Evolutionary conservation across 345 rosid genomes (phyloP), one percentile per base, ranked within the genome.

Genomic region (Nephelium lappaceum): DNA sequence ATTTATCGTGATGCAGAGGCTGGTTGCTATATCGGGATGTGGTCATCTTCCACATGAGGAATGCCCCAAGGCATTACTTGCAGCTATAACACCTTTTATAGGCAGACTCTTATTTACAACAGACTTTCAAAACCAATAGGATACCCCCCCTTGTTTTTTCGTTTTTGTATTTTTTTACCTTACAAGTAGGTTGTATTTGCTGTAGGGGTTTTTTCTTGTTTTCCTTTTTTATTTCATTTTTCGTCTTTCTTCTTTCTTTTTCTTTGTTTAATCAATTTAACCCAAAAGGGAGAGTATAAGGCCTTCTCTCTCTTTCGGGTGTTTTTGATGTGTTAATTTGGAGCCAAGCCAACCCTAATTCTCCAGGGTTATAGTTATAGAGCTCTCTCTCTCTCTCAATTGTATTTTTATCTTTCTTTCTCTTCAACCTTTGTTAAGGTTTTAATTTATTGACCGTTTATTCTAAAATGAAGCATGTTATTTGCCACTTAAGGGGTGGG

Each of bases 21-120:
- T 93, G 74, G 97, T 95, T 53, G 93, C 99, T 23, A 92, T 95
- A 86, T 92, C 98, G 0, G 96, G 98, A 69, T 93, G 99, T 51
- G 99, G 99, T 41, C 99, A 95, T 85, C 94, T 95, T 81, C 99
- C 98, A 23, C 99, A 95, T 3, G 99, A 93, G 87, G 99, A 95
- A 87, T 90, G 97, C 88, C 98, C 99, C 39, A 89, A 91, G 87
- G 92, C 95, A 74, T 86, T 95, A 81, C 90, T 95, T 77, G 98
- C 98, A 60, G 98, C 95, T 1, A 83, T 93, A 63, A 81, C 88
- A 49, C 98, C 98, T 24, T 95, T 95, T 84, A 87, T 95, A 51
- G 87, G 85, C 85, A 89, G 93, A 82, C 84, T 95, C 78, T 87
- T 85, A 42, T 78, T 71, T 67, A 81, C 78, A 79, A 79, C 88